A percentile compares a stretch with the other conserved stretches of the same genome.
Evolutionary conservation across 257 asterid genomes (phyloP).

Genomic region (Solanum sparsipilum): DNA sequence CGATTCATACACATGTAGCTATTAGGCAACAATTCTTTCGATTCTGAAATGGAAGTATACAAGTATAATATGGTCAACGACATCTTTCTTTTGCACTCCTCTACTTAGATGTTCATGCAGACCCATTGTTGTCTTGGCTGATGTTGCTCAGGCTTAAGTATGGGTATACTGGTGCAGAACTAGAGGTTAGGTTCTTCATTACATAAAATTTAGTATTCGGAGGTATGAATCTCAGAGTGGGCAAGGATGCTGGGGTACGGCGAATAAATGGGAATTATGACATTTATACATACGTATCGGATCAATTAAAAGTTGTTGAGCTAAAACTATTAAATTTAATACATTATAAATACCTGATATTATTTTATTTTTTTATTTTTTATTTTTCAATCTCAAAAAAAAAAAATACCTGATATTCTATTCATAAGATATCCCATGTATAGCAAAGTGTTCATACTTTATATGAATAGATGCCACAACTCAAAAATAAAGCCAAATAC

Average conservation of each 20-base stretch:
- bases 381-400: no score
- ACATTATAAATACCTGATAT: background rate
- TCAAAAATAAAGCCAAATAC: background rate
- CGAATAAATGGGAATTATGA: background rate
- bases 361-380: background rate
- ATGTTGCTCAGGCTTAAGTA: background rate
- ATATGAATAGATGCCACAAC: background rate
- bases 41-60: background rate
- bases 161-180: background rate
- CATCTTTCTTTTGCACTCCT: background rate
- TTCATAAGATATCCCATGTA: background rate
- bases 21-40: background rate
- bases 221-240: background rate
- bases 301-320: background rate
- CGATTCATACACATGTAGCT: background rate
- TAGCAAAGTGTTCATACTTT: background rate
- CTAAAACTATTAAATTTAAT: background rate
- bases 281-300: background rate
- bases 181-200: background rate
- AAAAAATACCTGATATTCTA: background rate
- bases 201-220: background rate
- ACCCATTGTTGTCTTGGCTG: background rate
- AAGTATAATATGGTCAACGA: background rate
- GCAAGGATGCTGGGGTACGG: background rate
- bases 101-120: background rate